Percentiles rank a stretch among this genome's conserved stretches.
Conservation (phyloP, 2,329 filamentous ascomycete species). For the Keithomyces neogunnii region DNA sequence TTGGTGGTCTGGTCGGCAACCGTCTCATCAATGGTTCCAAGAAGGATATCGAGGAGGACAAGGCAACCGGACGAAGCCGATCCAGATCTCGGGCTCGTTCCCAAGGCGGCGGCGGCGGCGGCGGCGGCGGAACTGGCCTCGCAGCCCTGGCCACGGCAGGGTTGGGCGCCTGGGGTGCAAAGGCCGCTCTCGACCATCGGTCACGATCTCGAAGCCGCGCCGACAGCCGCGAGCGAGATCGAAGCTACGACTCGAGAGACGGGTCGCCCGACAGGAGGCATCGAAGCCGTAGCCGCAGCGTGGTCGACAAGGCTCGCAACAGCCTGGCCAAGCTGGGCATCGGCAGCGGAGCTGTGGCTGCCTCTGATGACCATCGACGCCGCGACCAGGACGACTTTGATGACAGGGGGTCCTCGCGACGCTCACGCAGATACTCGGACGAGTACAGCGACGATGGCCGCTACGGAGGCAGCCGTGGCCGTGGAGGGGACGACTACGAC, state of each 20-base stretch:
- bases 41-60: conserved; percentile 56
- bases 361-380: conserved; percentile 28
- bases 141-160: conserved; percentile 56
- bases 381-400: conserved; percentile 38
- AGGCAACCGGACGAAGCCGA: conserved; percentile 53
- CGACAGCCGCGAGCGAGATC: conserved; percentile 37
- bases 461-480: conserved; percentile 19
- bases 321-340: conserved; percentile 54
- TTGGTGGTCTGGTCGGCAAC: conserved; percentile 81
- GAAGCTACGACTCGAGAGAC: conserved; percentile 33
- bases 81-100: conserved; percentile 61
- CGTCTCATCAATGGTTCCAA: conserved; percentile 74
- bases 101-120: conserved; percentile 29
- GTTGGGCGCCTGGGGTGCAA: conserved; percentile 50
- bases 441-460: conserved; percentile 39
- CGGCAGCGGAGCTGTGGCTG: conserved; percentile 34
- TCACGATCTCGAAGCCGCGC: conserved; percentile 47
- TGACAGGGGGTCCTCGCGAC: conserved; percentile 29
- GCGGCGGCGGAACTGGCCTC: conserved; percentile 41
- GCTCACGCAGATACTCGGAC: conserved; percentile 31
- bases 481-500: conserved; percentile 36
- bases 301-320: conserved; percentile 54
- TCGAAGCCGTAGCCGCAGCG: conserved; percentile 52
- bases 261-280: conserved; percentile 35
- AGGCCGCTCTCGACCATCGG: conserved; percentile 44